phyloP scores from a whole-genome alignment of 768 basidiomycete species.

The Boletellus sp. region DNA sequence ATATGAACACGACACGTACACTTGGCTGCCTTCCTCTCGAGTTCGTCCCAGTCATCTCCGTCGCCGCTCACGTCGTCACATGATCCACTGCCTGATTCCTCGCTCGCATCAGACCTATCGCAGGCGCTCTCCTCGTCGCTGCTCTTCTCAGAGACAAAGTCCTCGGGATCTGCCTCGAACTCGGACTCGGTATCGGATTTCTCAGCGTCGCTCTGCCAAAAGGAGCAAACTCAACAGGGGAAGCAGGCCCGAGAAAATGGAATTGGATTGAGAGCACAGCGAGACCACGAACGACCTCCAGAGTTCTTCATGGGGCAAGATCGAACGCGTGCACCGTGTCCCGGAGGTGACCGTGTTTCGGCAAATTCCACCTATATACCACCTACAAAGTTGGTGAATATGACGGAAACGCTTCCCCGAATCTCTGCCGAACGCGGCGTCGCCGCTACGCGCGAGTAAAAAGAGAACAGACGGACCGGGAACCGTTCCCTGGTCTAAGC shows the following conservation, averaged over 20 bases:
- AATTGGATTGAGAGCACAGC: slow-evolving; percentile 3
- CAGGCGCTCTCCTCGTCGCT: slow-evolving; percentile 54
- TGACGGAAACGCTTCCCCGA: too few relatives aligned
- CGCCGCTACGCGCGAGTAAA: too few relatives aligned
- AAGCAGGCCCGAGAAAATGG: slow-evolving; percentile 1
- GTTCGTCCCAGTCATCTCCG: slow-evolving; percentile 94
- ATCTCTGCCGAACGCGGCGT: too few relatives aligned
- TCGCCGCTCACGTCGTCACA: slow-evolving; percentile 63
- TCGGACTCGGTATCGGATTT: slow-evolving; percentile 66
- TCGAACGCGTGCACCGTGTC: slow-evolving; percentile 84
- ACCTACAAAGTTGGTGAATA: slow-evolving; percentile 85
- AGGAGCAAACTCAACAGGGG: slow-evolving; percentile 34
- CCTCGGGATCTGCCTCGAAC: slow-evolving; percentile 51
- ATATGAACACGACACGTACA: slow-evolving; percentile 41
- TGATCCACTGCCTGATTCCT: slow-evolving; percentile 62
- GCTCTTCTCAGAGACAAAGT: slow-evolving; percentile 39
- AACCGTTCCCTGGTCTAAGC: not conserved
- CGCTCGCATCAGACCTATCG: slow-evolving; percentile 48
- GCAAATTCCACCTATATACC: not conserved
- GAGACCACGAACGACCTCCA: slow-evolving; percentile 63
- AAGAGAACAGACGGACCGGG: too few relatives aligned
- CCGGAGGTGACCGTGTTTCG: slow-evolving; percentile 33
- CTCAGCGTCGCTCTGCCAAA: slow-evolving; percentile 55
- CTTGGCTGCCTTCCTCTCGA: slow-evolving; percentile 89
- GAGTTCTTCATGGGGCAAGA: slow-evolving; percentile 77